These are phyloP conservation scores for Ceratobasidium sp. DNA, from an alignment of 1,284 basidiomycete species.

Conservation along the genomic window DNA sequence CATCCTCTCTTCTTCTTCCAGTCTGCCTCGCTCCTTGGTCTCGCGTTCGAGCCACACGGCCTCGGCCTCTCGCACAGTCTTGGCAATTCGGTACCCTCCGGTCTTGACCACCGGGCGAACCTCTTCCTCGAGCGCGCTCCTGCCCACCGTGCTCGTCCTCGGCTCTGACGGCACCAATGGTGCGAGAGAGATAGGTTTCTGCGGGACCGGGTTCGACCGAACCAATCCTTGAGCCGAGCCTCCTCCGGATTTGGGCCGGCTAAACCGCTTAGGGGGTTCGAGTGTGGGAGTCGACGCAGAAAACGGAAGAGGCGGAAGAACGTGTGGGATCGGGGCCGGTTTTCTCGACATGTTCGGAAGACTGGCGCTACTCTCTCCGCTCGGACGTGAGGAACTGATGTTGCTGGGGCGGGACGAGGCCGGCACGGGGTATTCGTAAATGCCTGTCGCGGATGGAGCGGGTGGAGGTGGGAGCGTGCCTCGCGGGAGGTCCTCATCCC, in stretches of 20 bases:
- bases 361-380: neutral
- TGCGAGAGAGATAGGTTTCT: neutral
- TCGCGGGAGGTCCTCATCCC: slow-evolving; percentile 23
- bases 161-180: neutral
- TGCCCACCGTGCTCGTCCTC: neutral
- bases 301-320: slow-evolving; percentile 6
- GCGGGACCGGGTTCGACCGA: neutral
- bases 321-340: neutral
- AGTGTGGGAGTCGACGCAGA: neutral
- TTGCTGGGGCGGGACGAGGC: neutral
- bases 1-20: slow-evolving; percentile 18
- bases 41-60: slow-evolving; percentile 12
- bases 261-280: neutral
- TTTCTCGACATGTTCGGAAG: neutral
- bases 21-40: slow-evolving; percentile 12
- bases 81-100: slow-evolving; percentile 19
- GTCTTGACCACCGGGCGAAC: neutral
- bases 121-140: neutral
- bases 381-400: neutral
- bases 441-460: neutral
- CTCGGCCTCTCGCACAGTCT: slow-evolving; percentile 32
- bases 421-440: neutral
- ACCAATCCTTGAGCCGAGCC: slow-evolving; percentile 22
- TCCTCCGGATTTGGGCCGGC: slow-evolving; percentile 24
- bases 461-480: slow-evolving; percentile 19